phyloP scores from a whole-genome alignment of 768 basidiomycete species.

The Tephrocybe rancida region DNA sequence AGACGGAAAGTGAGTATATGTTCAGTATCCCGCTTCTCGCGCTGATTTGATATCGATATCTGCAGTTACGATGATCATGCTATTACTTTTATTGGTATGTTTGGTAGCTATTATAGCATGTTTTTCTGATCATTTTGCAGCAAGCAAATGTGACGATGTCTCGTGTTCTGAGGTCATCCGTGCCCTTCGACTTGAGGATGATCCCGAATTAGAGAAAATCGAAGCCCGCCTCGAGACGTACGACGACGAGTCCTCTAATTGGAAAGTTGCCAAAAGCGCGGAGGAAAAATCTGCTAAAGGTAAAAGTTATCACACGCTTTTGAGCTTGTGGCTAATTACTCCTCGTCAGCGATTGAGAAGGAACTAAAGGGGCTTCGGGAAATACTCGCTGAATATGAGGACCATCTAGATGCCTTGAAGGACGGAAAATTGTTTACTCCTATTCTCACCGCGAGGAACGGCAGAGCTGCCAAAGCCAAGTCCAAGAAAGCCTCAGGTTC shows the following conservation, averaged over 20 bases:
- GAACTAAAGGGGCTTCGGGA: constrained; percentile 41
- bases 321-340: not conserved
- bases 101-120: not conserved
- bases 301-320: constrained; percentile 17
- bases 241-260: constrained; percentile 33
- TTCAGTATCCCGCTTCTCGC: not conserved
- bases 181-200: constrained; percentile 51
- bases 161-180: constrained; percentile 59
- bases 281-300: constrained; percentile 45
- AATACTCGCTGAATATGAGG: constrained; percentile 38
- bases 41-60: not conserved
- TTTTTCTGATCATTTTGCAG: constrained; percentile 26
- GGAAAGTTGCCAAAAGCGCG: constrained; percentile 42
- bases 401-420: constrained; percentile 48
- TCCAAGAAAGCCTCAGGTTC: constrained; percentile 18
- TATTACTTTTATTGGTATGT: constrained; percentile 62
- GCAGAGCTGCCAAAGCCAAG: not conserved
- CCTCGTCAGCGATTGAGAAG: constrained; percentile 36
- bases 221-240: constrained; percentile 45
- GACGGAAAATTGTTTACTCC: constrained; percentile 46
- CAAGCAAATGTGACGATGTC: constrained; percentile 67
- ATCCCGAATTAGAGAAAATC: constrained; percentile 52
- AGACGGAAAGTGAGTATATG: constrained; percentile 57
- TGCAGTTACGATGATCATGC: constrained; percentile 56
- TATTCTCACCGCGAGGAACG: constrained; percentile 34